Base-by-base conservation (phyloP, 2,329 filamentous ascomycete species). In the Sphaerulina musiva region DNA sequence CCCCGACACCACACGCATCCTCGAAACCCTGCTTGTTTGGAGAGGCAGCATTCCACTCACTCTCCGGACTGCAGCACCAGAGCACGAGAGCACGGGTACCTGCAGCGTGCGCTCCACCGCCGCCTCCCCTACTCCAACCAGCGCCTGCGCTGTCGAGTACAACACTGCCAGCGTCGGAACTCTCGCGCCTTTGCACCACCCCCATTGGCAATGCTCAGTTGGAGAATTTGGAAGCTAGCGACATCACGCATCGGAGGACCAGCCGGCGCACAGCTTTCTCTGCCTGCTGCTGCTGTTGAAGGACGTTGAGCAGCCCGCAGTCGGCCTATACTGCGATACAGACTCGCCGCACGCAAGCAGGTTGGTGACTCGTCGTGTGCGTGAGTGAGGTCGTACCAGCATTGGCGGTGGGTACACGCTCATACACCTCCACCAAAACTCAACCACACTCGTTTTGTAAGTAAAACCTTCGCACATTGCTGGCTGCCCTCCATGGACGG, bases 381-480 rank as follows among this genome's bases (percentile, higher is more conserved):
- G 46, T 42, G 26, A 29, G 39, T 36, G 55, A 57, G 51, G 47
- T 51, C 51, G 55, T 51, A 38, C 47, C 49, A 41, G 46, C 46
- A 40, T 14, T 23, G 36, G 46, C 45, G 42, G 46, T 31, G 46
- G 36, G 45, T 41, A 56, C 36, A 46, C 26, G 20, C 45, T 31
- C 43, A 43, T 44, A 29, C 32, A 38, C 45, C 42, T 48, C 49
- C 36, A 48, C 45, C 54, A 49, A 53, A 43, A 48, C 46, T 56
- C 54, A 48, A 45, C 54, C 54, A 56, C 54, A 49, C 41, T 56
- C 54, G 54, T 55, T 56, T 53, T 41, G 54, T 56, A 56, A 41
- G 54, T 56, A 47, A 29, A 39, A 5, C 20, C n/a, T 46, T 8
- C 34, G 32, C 41, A 41, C 17, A 34, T 17, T 47, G 44, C 23